A percentile compares a stretch with the other conserved stretches of the same genome.
phyloP scores from a whole-genome alignment of 192 early-diverging fungal genomes.

The Dispira parvispora region DNA sequence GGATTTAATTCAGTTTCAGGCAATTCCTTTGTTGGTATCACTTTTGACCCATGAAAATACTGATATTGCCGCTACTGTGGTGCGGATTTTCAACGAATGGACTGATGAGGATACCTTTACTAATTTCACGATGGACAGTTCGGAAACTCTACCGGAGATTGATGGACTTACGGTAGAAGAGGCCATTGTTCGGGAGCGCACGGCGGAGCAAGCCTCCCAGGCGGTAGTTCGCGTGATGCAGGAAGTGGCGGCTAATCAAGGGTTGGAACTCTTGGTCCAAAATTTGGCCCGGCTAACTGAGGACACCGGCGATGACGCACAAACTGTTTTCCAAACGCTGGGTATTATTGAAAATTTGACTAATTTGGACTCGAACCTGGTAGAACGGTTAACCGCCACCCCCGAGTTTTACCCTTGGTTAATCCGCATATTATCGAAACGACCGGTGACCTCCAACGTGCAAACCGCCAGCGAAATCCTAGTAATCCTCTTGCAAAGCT shows the following conservation, averaged over 20 bases:
- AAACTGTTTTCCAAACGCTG: constrained; percentile 73
- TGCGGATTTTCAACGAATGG: constrained; percentile 79
- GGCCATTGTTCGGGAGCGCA: not conserved
- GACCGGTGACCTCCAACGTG: constrained; percentile 60
- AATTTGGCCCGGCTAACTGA: constrained; percentile 69
- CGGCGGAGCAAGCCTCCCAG: not conserved
- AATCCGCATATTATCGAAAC: constrained; percentile 39
- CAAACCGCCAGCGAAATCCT: constrained; percentile 77
- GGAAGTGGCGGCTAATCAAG: constrained; percentile 46
- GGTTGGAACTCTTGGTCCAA: constrained; percentile 60
- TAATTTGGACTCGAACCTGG: constrained; percentile 46
- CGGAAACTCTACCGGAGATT: not conserved
- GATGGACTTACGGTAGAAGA: not conserved
- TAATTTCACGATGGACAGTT: constrained; percentile 11
- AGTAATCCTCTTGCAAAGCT: constrained; percentile 66
- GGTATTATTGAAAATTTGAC: constrained; percentile 77
- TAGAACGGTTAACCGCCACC: constrained; percentile 42
- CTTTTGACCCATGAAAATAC: constrained; percentile 86
- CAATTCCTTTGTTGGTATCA: constrained; percentile 42
- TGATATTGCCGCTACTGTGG: constrained; percentile 72
- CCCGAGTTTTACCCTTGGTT: constrained; percentile 63
- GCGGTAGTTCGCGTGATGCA: constrained; percentile 50
- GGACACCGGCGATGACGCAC: constrained; percentile 51
- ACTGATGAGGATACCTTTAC: constrained; percentile 77
- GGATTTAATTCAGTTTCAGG: constrained; percentile 49